Evolutionary conservation across 2,329 filamentous ascomycete species (phyloP).

Genomic region (Uncinocarpus reesii): DNA sequence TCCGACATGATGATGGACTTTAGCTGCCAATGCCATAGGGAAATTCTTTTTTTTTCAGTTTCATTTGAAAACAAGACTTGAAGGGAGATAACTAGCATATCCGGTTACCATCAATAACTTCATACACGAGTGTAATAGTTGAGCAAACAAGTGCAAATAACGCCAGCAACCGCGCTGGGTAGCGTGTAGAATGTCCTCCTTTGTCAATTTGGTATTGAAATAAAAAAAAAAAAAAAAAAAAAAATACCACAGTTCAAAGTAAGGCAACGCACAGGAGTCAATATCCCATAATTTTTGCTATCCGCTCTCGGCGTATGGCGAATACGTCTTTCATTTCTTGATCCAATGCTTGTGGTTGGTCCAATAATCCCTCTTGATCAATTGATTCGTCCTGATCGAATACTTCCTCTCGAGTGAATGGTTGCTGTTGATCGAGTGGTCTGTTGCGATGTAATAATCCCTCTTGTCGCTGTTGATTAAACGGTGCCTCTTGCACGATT

Average conservation of each 20-base stretch:
- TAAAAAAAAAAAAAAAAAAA: background rate
- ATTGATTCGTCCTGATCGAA: background rate
- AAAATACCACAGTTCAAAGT: background rate
- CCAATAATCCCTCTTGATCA: too few relatives aligned
- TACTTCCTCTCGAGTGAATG: too few relatives aligned
- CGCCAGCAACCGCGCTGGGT: too few relatives aligned
- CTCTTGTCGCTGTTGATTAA: too few relatives aligned
- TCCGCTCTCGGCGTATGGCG: background rate
- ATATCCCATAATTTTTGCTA: background rate
- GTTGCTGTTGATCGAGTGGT: too few relatives aligned
- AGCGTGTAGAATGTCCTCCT: too few relatives aligned
- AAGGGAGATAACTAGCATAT: too few relatives aligned
- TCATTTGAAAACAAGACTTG: background rate
- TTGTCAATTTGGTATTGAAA: too few relatives aligned
- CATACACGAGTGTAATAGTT: background rate
- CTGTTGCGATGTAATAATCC: too few relatives aligned
- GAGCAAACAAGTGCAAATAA: too few relatives aligned
- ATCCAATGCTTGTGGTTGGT: too few relatives aligned
- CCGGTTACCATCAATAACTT: too few relatives aligned
- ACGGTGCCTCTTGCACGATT: conserved; percentile 1
- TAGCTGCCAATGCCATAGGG: conserved; percentile 17
- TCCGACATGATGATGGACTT: conserved; percentile 16
- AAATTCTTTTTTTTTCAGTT: conserved; percentile 12
- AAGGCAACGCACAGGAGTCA: background rate
- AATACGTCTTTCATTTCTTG: conserved; percentile 1